phyloP scores from a whole-genome alignment of 306 rosid species.

The Fragaria ananassa region DNA sequence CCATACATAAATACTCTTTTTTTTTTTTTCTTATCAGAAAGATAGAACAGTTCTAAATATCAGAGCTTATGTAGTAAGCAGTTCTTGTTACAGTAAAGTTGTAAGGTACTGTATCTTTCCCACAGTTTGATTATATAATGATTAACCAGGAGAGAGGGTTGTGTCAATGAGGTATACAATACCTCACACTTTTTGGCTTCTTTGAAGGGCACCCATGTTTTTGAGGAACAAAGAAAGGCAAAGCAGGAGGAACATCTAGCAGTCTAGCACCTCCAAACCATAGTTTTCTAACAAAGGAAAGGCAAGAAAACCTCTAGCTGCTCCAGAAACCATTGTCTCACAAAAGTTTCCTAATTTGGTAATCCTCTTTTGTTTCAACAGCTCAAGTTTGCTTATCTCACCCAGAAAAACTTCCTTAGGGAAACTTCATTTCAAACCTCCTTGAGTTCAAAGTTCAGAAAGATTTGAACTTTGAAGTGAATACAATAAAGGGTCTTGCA shows the following conservation, averaged over 20 bases:
- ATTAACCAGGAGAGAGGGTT: neutral
- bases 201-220: neutral
- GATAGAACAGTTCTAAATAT: neutral
- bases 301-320: constrained; percentile 9
- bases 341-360: constrained; percentile 5
- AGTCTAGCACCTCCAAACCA: neutral
- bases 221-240: constrained; percentile 5
- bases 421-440: neutral
- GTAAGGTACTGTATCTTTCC: neutral
- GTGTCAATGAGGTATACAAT: neutral
- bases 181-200: neutral
- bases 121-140: constrained; percentile 4
- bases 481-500: neutral
- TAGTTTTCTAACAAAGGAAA: neutral
- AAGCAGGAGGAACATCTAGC: constrained; percentile 6
- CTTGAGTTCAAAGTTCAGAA: constrained; percentile 6
- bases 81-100: neutral
- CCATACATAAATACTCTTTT: neutral
- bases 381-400: neutral
- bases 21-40: neutral
- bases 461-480: neutral
- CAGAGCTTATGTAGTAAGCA: neutral
- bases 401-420: neutral
- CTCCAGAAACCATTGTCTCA: neutral
- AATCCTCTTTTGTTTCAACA: neutral